Base-by-base conservation (phyloP, 192 early-diverging fungal genomes). In the Podila clonocystis region DNA sequence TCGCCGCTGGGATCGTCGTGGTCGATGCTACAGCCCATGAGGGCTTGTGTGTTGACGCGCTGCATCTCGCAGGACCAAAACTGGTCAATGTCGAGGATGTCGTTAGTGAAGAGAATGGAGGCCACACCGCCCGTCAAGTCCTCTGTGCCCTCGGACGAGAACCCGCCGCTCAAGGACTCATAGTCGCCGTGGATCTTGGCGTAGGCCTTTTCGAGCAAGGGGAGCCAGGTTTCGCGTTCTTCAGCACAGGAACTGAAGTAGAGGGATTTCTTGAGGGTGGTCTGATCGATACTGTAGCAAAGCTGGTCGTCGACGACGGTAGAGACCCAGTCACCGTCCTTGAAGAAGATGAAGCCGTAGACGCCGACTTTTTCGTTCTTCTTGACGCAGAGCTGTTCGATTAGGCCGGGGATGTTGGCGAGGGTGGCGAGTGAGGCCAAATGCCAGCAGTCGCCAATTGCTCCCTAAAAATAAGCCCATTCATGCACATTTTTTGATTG, bases 291-390 rank as follows among this genome's bases (percentile, higher is more conserved):
- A 28, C 0, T 60, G 12, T 67, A 70, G 60, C 73, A 88, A 22
- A 86, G 72, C 31, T 83, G 82, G 68, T 88, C 86, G 50, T 88
- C 87, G 12, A 88, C 69, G 19, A 87, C 70, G 13, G 66, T 63
- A 15, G 86, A 69, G 30, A 82, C 67, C 85, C 85, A 87, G 28
- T 84, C 82, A 9, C 80, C 86, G 50, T 87, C 86, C 33, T 82
- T 68, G 75, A 83, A 88, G 65, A 88, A 88, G 33, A 88, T 82
- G 64, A 88, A 88, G 28, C 87, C 87, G 60, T 88, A 88, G 7
- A 80, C 87, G n/a, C 84, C 86, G 30, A 87, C 67, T 41, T 87
- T 20, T 65, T 88, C 87, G 58, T 88, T 77, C 17, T 80, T 38
- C n/a, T 85, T 83, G 4, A 88, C 87, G 38, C 86, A 87, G 24